Evolutionary conservation across 129 eudicot genomes (phyloP).

Genomic region (Calendula officinalis): DNA sequence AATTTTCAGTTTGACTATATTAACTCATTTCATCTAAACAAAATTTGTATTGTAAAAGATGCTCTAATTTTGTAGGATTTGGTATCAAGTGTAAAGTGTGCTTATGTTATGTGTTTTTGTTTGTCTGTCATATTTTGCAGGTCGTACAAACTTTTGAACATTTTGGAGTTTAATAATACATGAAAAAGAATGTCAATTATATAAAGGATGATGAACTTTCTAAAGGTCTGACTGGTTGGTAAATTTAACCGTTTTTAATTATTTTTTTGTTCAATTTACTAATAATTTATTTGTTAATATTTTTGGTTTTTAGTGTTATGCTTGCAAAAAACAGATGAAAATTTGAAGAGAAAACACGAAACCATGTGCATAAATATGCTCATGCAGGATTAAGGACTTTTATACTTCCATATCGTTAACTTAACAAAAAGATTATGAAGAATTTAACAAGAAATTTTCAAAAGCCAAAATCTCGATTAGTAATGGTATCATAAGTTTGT

Average conservation of each 20-base stretch:
- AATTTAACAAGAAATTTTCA: slow-evolving; percentile 38
- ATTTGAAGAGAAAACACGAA: slow-evolving; percentile 47
- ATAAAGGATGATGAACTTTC: slow-evolving; percentile 47
- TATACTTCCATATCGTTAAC: slow-evolving; percentile 62
- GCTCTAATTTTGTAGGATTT: too few relatives aligned
- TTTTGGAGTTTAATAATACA: slow-evolving; percentile 54
- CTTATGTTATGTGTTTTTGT: not conserved
- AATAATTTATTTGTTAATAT: not conserved
- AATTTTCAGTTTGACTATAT: too few relatives aligned
- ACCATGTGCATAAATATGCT: slow-evolving; percentile 59
- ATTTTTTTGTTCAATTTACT: not conserved
- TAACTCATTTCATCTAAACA: too few relatives aligned
- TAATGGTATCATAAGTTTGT: too few relatives aligned
- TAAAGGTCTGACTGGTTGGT: slow-evolving; percentile 65
- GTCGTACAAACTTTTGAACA: slow-evolving; percentile 38
- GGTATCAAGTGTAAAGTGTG: not conserved
- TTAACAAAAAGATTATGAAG: slow-evolving; percentile 39
- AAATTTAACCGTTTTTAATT: not conserved
- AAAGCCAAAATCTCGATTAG: slow-evolving; percentile 53
- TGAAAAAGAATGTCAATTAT: slow-evolving; percentile 64
- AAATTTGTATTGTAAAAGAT: too few relatives aligned
- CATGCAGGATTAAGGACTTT: slow-evolving; percentile 64
- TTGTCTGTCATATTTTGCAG: slow-evolving; percentile 33
- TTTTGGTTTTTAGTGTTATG: slow-evolving; percentile 41
- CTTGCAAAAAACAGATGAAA: slow-evolving; percentile 35